Conservation (phyloP, 345 rosid genomes). For the Sapria himalayana region DNA sequence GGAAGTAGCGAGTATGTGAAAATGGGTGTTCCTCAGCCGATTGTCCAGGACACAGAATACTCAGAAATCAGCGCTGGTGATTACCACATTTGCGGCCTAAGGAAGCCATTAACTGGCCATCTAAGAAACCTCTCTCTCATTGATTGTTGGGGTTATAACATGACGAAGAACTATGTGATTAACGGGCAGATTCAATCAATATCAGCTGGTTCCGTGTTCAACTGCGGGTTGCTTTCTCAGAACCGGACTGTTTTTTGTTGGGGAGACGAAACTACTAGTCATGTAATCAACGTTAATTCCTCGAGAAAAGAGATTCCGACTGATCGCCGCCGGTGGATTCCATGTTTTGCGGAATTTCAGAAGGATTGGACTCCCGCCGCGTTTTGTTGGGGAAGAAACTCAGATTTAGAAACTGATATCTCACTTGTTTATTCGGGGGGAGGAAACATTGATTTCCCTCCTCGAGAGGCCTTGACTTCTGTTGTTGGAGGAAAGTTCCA, state of each 20-base stretch:
- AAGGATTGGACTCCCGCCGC: slow-evolving; percentile 33
- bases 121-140: slow-evolving; percentile 24
- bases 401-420: slow-evolving; percentile 57
- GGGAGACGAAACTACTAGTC: slow-evolving; percentile 91
- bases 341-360: slow-evolving; percentile 91
- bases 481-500: slow-evolving; percentile 88
- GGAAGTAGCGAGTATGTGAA: slow-evolving; percentile 78
- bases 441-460: slow-evolving; percentile 55
- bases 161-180: slow-evolving; percentile 64
- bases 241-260: slow-evolving; percentile 68
- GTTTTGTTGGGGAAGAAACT: slow-evolving; percentile 90
- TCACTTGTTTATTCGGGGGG: slow-evolving; percentile 23
- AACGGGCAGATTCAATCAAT: slow-evolving; percentile 55
- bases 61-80: slow-evolving; percentile 85
- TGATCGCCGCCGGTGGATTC: slow-evolving; percentile 40
- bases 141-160: slow-evolving; percentile 99
- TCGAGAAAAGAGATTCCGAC: no score
- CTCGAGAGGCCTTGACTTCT: slow-evolving; percentile 40
- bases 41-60: slow-evolving; percentile 60
- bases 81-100: slow-evolving; percentile 80
- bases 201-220: slow-evolving; percentile 87
- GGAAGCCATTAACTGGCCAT: slow-evolving; percentile 43
- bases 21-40: slow-evolving; percentile 98
- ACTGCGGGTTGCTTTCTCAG: slow-evolving; percentile 56
- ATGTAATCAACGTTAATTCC: slow-evolving; percentile 49